A percentile compares a stretch with the other conserved stretches of the same genome.
Evolutionary conservation across 176 grass and related monocot species (phyloP).

Genomic region (Oryza glaberrima): DNA sequence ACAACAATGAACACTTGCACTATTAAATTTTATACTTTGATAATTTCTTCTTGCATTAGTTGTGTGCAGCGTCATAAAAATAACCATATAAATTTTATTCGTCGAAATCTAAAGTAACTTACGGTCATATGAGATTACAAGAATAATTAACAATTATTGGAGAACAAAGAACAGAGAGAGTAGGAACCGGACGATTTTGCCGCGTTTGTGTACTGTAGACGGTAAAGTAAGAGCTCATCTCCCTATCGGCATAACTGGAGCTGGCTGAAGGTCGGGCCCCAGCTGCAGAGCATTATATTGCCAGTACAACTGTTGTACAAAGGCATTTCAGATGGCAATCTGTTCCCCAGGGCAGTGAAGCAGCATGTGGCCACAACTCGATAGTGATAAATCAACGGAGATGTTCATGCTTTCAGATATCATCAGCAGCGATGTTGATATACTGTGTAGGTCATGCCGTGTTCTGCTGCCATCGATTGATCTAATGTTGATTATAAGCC

Average conservation of each 20-base stretch:
- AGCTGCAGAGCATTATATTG: background rate
- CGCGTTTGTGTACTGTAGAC: background rate
- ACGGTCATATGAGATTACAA: too few relatives aligned
- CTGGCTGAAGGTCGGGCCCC: background rate
- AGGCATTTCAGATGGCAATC: slow-evolving; percentile 16
- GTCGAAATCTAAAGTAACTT: too few relatives aligned
- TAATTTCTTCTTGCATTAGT: too few relatives aligned
- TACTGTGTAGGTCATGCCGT: background rate
- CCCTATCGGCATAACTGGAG: slow-evolving; percentile 35
- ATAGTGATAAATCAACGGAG: background rate
- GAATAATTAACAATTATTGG: too few relatives aligned
- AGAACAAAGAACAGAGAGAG: too few relatives aligned
- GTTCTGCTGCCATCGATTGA: too few relatives aligned
- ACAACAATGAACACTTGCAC: background rate
- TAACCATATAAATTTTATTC: too few relatives aligned
- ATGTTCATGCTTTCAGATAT: background rate
- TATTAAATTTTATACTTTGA: too few relatives aligned
- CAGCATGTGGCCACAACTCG: slow-evolving; percentile 21
- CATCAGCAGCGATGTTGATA: background rate
- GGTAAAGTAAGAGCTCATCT: background rate
- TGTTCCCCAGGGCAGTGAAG: background rate
- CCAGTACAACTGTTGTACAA: background rate
- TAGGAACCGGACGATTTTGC: background rate
- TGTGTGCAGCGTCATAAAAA: too few relatives aligned
- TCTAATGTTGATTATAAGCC: too few relatives aligned